These are phyloP conservation scores for Beverwykella pulmonaria DNA, from an alignment of 495 filamentous ascomycete species.

Conservation along the genomic window DNA sequence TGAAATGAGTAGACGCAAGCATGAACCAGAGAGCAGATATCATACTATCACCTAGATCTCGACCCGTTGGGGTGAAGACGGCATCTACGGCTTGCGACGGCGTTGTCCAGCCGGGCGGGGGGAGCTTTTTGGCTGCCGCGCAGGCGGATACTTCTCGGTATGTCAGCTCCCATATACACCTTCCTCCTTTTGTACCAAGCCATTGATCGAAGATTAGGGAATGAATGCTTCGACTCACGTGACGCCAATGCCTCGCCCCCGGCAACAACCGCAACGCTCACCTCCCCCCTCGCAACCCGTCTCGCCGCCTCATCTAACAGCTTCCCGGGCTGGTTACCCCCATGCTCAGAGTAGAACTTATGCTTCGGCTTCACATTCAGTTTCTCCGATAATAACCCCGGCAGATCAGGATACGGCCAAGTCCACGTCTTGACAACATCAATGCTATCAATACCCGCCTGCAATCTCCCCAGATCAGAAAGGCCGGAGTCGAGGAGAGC, in stretches of 20 bases:
- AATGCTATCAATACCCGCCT: slow-evolving; percentile 55
- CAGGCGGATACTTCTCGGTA: slow-evolving; percentile 40
- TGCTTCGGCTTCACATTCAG: slow-evolving; percentile 48
- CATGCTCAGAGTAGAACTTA: slow-evolving; percentile 54
- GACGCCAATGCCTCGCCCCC: slow-evolving; percentile 62
- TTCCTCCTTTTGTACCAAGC: not conserved
- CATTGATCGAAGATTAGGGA: not conserved
- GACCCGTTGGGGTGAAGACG: slow-evolving; percentile 46
- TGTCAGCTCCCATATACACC: slow-evolving; percentile 6
- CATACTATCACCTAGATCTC: slow-evolving; percentile 45
- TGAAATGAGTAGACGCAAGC: slow-evolving; percentile 11
- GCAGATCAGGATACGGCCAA: slow-evolving; percentile 59
- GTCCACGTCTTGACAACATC: slow-evolving; percentile 61
- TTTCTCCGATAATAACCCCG: slow-evolving; percentile 49
- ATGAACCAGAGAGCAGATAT: slow-evolving; percentile 30
- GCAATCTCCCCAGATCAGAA: slow-evolving; percentile 39
- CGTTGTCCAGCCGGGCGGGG: slow-evolving; percentile 54
- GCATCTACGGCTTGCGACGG: slow-evolving; percentile 44
- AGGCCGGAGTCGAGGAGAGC: slow-evolving; percentile 51
- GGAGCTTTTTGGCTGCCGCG: slow-evolving; percentile 45
- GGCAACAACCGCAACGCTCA: slow-evolving; percentile 55
- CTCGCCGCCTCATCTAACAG: slow-evolving; percentile 60
- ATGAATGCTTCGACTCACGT: slow-evolving; percentile 38
- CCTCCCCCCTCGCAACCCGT: slow-evolving; percentile 51
- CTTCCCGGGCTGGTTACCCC: slow-evolving; percentile 57